phyloP scores from a whole-genome alignment of 257 asterid species.

The Knoxia roxburghii region DNA sequence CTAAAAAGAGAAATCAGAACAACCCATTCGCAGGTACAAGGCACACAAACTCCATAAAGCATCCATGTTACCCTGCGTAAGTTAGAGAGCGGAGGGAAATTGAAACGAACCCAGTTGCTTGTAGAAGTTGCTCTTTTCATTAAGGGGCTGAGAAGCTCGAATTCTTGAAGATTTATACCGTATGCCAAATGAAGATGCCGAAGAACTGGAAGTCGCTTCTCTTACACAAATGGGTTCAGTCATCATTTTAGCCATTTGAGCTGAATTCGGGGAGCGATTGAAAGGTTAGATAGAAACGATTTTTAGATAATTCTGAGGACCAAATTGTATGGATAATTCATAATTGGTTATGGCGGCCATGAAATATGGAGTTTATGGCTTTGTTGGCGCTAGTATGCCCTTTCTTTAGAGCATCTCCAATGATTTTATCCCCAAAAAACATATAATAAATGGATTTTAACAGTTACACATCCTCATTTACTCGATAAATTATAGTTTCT shows the following conservation, averaged over 20 bases:
- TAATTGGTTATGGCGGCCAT: not conserved
- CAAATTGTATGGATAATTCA: not conserved
- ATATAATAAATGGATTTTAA: too few relatives aligned
- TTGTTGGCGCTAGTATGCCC: not conserved
- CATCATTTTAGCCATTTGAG: constrained; percentile 43
- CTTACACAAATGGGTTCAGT: constrained; percentile 22
- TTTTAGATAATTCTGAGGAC: not conserved
- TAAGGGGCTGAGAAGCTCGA: constrained; percentile 49
- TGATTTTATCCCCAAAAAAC: too few relatives aligned
- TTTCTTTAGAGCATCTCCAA: too few relatives aligned
- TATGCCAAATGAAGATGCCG: constrained; percentile 2
- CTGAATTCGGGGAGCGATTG: not conserved
- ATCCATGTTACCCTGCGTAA: not conserved
- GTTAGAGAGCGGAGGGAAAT: not conserved
- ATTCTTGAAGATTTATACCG: constrained; percentile 17
- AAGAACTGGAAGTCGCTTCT: constrained; percentile 15
- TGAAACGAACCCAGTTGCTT: constrained; percentile 52
- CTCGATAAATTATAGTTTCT: too few relatives aligned
- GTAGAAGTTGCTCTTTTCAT: constrained; percentile 53
- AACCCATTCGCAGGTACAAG: not conserved
- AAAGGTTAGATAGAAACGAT: too few relatives aligned
- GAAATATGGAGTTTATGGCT: not conserved
- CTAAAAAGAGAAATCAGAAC: not conserved
- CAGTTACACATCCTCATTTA: too few relatives aligned
- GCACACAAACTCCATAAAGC: not conserved